phyloP scores from a whole-genome alignment of 495 filamentous ascomycete genomes.

The Xylaria grammica region DNA sequence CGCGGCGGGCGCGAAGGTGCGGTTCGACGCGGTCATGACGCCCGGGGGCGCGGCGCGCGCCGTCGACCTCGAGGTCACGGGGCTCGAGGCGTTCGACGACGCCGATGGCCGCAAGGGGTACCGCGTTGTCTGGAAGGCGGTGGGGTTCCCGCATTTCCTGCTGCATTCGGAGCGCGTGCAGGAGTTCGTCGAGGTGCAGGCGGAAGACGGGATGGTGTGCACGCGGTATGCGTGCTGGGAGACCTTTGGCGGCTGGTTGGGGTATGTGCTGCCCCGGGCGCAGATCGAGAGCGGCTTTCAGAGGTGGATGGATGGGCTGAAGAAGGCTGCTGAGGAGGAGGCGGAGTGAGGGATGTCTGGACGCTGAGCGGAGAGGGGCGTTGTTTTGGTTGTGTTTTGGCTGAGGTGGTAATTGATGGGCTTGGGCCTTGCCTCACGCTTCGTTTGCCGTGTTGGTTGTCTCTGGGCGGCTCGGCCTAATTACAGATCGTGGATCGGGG shows the following conservation, averaged over 20 bases:
- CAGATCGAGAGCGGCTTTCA: constrained; percentile 38
- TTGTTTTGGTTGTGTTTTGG: neutral
- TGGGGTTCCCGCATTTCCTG: constrained; percentile 29
- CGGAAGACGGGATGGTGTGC: constrained; percentile 17
- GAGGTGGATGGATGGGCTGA: constrained; percentile 40
- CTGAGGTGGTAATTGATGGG: too few species aligned
- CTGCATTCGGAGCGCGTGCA: constrained; percentile 45
- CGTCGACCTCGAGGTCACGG: constrained; percentile 33
- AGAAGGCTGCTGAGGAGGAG: constrained; percentile 35
- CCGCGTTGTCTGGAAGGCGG: constrained; percentile 39
- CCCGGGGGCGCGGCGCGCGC: constrained; percentile 12
- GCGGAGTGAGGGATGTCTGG: neutral
- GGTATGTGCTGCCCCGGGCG: constrained; percentile 30
- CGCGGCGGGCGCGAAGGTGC: constrained; percentile 38
- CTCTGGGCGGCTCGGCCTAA: too few species aligned
- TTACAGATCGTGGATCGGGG: too few species aligned
- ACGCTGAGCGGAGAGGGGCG: too few species aligned
- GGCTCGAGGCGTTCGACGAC: constrained; percentile 37
- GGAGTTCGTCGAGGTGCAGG: constrained; percentile 37
- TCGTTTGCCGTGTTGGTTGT: too few species aligned
- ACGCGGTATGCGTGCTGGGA: constrained; percentile 43
- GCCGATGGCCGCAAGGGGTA: constrained; percentile 27
- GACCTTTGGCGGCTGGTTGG: constrained; percentile 46
- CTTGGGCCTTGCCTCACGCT: too few species aligned
- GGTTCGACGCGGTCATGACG: constrained; percentile 40